Percentiles rank a stretch among this genome's conserved stretches.
phyloP scores from a whole-genome alignment of 139 green algal species.

The Tetraselmis chui region DNA sequence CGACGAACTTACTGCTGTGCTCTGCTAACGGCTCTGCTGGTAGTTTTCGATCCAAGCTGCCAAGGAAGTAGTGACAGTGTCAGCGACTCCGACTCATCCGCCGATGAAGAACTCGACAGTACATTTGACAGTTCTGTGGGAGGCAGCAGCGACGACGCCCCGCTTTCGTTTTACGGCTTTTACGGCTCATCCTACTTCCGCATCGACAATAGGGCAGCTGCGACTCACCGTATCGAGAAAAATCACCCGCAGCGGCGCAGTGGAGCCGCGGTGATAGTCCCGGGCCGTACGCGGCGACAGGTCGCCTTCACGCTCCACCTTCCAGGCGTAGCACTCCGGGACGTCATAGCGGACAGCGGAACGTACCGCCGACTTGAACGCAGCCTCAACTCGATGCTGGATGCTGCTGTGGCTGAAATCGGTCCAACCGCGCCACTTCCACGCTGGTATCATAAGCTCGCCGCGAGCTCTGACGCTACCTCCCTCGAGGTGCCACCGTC shows the following conservation, averaged over 20 bases:
- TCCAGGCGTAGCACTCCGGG: not conserved
- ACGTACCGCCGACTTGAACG: not conserved
- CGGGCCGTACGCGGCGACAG: not conserved
- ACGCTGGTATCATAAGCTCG: not conserved
- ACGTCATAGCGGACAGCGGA: not conserved
- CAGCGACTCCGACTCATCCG: not conserved
- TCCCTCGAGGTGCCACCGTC: not conserved
- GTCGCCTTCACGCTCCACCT: not conserved
- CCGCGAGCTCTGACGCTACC: not conserved
- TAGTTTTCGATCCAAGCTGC: too few species aligned
- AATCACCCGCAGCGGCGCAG: not conserved
- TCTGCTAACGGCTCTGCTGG: too few species aligned
- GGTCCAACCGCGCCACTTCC: not conserved
- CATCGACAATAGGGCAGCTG: not conserved
- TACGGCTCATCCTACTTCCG: not conserved
- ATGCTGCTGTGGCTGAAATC: not conserved
- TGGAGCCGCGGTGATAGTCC: not conserved
- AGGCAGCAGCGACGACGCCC: not conserved
- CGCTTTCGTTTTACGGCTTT: not conserved
- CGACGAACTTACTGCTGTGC: too few species aligned
- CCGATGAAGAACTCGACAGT: not conserved
- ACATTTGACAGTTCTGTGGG: not conserved
- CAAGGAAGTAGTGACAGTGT: not conserved
- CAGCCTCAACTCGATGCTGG: not conserved
- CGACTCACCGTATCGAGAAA: not conserved